Base-by-base conservation (phyloP, 768 basidiomycete species). In the Lactarius trivialis region DNA sequence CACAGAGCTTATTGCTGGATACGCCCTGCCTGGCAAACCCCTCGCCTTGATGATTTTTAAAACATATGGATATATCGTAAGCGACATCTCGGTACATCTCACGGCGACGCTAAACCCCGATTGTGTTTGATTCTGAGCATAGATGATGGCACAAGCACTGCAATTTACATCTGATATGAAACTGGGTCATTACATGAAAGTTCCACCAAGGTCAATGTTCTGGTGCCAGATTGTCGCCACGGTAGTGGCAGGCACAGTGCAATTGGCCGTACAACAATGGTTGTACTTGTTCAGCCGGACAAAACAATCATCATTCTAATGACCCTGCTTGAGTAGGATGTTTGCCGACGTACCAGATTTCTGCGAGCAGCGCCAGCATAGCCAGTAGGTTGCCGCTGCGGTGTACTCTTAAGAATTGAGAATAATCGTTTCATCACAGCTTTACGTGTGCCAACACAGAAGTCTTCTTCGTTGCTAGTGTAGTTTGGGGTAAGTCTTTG, bases 21-120 rank as follows among this genome's bases (percentile, higher is more conserved):
- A 81, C 59, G 70, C 76, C 34, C 71, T 80, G 26, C 80, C 79
- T 66, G 88, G 89, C 9, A 81, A 79, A 62, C 86, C 89, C 5
- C 79, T 88, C 61, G 87, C 88, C 1, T 84, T 87, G 82, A 86
- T 89, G 86, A 82, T 88, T 80, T 87, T 85, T 77, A 91, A 67
- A 61, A 86, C 85, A 75, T 68, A 62, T 45, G 64, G 64, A 48
- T 67, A 65, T 48, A 67, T 62, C 50, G 64, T 65, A 48, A 49
- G 45, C 21, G 5, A n/a, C 34, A 7, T 53, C 5, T 32, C 21
- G 28, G n/a, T 24, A 36, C 39, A 45, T 8, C 21, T 30, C 17
- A 11, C 21, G 4, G n/a, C 15, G 9, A 21, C n/a, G 34, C 45
- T 53, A 36, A 61, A 48, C 24, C 30, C 12, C 3, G 51, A 21